Percentiles rank a stretch among this genome's conserved stretches.
phyloP scores from a whole-genome alignment of 1,284 basidiomycete genomes.

The Austroboletus rostrupii region DNA sequence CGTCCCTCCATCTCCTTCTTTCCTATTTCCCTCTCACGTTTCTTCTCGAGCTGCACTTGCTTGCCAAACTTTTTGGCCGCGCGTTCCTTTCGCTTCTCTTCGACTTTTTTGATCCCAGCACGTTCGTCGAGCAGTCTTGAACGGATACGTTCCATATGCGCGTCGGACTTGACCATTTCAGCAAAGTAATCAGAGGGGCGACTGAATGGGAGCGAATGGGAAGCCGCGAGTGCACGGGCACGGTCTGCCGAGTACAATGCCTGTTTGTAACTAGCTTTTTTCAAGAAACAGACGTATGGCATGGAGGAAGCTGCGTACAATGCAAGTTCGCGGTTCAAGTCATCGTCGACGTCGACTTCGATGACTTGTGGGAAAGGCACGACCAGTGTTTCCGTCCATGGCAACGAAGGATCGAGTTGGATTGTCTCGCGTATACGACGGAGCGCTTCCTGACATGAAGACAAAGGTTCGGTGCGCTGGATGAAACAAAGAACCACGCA shows the following conservation, averaged over 20 bases:
- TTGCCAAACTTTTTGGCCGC: slow-evolving; percentile 98
- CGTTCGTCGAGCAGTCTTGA: slow-evolving; percentile 87
- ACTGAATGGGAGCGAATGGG: slow-evolving; percentile 81
- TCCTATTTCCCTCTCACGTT: slow-evolving; percentile 67
- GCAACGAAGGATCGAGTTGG: slow-evolving; percentile 67
- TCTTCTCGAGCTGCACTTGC: slow-evolving; percentile 88
- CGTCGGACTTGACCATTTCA: slow-evolving; percentile 97
- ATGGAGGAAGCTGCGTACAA: slow-evolving; percentile 58
- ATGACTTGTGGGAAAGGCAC: slow-evolving; percentile 72
- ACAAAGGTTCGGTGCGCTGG: neutral
- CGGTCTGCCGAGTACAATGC: slow-evolving; percentile 79
- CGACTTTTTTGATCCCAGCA: slow-evolving; percentile 86
- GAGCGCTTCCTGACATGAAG: slow-evolving; percentile 61
- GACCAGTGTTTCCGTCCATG: slow-evolving; percentile 85
- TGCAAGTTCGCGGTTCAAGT: slow-evolving; percentile 89
- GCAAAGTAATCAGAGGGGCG: slow-evolving; percentile 97
- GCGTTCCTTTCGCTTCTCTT: slow-evolving; percentile 88
- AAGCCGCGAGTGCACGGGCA: slow-evolving; percentile 71
- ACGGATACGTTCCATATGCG: slow-evolving; percentile 97
- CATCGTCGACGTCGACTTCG: slow-evolving; percentile 80
- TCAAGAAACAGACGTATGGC: neutral
- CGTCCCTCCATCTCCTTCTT: slow-evolving; percentile 86
- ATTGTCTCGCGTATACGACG: slow-evolving; percentile 78
- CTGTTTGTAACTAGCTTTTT: slow-evolving; percentile 97
- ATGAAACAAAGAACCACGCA: slow-evolving; percentile 2